A percentile compares a stretch with the other conserved stretches of the same genome.
Evolutionary conservation across 768 basidiomycete genomes (phyloP).

Genomic region (Pluteus cervinus): DNA sequence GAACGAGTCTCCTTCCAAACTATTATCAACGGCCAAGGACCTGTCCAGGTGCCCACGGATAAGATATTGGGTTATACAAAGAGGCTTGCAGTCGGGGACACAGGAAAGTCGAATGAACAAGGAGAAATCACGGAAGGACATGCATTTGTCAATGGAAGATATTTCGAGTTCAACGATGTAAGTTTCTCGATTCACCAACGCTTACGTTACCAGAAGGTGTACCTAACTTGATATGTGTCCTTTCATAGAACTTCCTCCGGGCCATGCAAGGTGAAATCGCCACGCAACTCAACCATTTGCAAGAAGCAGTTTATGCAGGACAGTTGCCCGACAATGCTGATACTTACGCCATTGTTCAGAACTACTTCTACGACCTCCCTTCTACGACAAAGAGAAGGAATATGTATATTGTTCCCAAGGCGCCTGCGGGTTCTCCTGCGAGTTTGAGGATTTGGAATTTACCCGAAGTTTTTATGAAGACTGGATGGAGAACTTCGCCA

Average conservation of each 20-base stretch:
- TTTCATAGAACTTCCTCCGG: slow-evolving; percentile 68
- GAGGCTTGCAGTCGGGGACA: slow-evolving; percentile 42
- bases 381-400: slow-evolving; percentile 68
- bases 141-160: slow-evolving; percentile 87
- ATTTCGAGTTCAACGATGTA: slow-evolving; percentile 63
- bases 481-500: slow-evolving; percentile 33
- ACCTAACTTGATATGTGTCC: slow-evolving; percentile 3
- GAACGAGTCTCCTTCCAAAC: slow-evolving; percentile 14
- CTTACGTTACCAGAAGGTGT: not conserved
- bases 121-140: slow-evolving; percentile 45
- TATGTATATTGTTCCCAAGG: slow-evolving; percentile 57
- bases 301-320: slow-evolving; percentile 57
- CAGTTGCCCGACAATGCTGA: not conserved
- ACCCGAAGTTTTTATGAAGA: slow-evolving; percentile 43
- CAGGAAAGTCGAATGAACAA: slow-evolving; percentile 9
- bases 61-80: slow-evolving; percentile 47
- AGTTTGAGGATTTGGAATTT: slow-evolving; percentile 47
- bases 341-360: too few relatives aligned
- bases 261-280: slow-evolving; percentile 54
- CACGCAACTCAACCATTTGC: slow-evolving; percentile 60
- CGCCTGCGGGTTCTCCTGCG: slow-evolving; percentile 27
- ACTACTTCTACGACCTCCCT: slow-evolving; percentile 89
- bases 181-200: slow-evolving; percentile 15
- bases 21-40: slow-evolving; percentile 12
- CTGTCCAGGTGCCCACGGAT: slow-evolving; percentile 20